Percentiles rank a stretch among this genome's conserved stretches.
phyloP scores from a whole-genome alignment of 768 basidiomycete species.

The Hericium alpestre region DNA sequence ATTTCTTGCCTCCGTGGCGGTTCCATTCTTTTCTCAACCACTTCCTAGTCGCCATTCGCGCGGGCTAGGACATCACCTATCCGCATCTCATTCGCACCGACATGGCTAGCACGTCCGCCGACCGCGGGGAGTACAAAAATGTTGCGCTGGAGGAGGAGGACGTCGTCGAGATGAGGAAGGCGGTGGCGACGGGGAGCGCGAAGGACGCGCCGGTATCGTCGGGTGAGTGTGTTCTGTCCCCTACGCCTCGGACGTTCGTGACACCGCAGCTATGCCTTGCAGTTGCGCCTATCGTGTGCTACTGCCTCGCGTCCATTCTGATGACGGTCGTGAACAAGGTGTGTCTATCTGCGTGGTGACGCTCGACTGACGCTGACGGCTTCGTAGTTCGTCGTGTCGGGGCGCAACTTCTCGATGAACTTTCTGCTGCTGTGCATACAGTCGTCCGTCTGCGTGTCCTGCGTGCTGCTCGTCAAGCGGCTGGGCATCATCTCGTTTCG shows the following conservation, averaged over 20 bases:
- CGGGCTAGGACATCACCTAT: background rate
- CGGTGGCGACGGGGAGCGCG: slow-evolving; percentile 29
- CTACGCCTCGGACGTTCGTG: background rate
- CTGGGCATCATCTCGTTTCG: slow-evolving; percentile 76
- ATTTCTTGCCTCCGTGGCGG: background rate
- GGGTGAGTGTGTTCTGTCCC: slow-evolving; percentile 14
- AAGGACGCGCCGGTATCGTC: slow-evolving; percentile 22
- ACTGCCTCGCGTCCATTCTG: slow-evolving; percentile 85
- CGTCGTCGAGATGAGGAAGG: slow-evolving; percentile 45
- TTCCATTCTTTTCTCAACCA: background rate
- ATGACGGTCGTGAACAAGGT: slow-evolving; percentile 99
- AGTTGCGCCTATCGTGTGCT: slow-evolving; percentile 80
- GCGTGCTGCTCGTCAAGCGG: slow-evolving; percentile 66
- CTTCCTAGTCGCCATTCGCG: background rate
- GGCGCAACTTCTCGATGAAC: slow-evolving; percentile 89
- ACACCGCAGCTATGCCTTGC: background rate
- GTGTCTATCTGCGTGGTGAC: slow-evolving; percentile 6
- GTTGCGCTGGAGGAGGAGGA: slow-evolving; percentile 26
- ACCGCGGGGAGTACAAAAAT: slow-evolving; percentile 15
- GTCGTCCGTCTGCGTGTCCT: slow-evolving; percentile 73
- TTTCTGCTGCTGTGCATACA: slow-evolving; percentile 90
- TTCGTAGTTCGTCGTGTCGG: slow-evolving; percentile 85
- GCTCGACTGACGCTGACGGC: background rate
- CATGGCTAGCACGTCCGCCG: slow-evolving; percentile 1
- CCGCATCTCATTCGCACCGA: background rate